Evolutionary conservation across 192 early-diverging fungal genomes (phyloP).

Genomic region (Backusella morwellensis): DNA sequence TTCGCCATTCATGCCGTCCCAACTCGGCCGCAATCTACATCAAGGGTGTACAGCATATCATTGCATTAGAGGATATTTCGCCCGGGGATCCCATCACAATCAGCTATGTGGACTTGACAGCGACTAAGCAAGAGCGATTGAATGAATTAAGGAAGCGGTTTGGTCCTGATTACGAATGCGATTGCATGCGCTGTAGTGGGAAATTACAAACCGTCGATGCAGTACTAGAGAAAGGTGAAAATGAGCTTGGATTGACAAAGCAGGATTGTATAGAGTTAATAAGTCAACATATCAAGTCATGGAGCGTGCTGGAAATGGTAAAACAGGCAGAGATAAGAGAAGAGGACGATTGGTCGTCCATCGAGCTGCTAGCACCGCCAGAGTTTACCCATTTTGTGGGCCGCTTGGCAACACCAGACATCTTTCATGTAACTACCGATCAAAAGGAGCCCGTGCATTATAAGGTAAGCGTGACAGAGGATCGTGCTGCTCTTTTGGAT

Average conservation of each 20-base stretch:
- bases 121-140: constrained; percentile 14
- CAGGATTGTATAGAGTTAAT: not conserved
- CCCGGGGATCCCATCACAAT: constrained; percentile 54
- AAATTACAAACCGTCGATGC: not conserved
- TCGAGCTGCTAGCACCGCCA: not conserved
- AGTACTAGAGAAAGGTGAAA: not conserved
- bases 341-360: not conserved
- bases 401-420: constrained; percentile 5
- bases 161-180: constrained; percentile 20
- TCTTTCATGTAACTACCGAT: not conserved
- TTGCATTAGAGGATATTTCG: constrained; percentile 49
- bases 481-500: not conserved
- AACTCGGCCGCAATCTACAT: constrained; percentile 60
- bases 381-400: constrained; percentile 20
- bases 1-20: constrained; percentile 64
- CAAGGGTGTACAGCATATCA: constrained; percentile 44
- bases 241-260: not conserved
- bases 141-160: constrained; percentile 13
- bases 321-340: constrained; percentile 9
- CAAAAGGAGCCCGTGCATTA: not conserved
- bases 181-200: constrained; percentile 7
- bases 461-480: not conserved
- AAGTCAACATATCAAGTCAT: not conserved
- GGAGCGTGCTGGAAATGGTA: constrained; percentile 5
- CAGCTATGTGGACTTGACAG: constrained; percentile 58